Conservation (phyloP, 139 green algal species). For the Ulvella scutata region DNA sequence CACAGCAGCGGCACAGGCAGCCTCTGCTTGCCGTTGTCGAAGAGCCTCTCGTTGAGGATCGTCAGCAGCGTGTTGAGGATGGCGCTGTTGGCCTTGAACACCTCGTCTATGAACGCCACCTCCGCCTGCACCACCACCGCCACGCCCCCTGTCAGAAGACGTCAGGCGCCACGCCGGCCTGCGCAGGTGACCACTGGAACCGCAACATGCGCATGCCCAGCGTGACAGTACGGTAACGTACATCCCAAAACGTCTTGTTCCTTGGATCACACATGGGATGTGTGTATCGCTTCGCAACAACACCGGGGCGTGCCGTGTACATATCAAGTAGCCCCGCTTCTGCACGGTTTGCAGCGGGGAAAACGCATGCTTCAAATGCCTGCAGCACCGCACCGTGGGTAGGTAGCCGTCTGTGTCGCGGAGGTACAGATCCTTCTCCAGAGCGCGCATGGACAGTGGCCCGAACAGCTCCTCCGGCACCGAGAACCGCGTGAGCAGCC, state of each 20-base stretch:
- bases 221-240: too few species aligned
- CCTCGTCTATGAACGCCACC: slow-evolving; percentile 86
- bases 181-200: too few species aligned
- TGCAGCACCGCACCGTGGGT: slow-evolving; percentile 30
- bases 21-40: slow-evolving; percentile 75
- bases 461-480: slow-evolving; percentile 90
- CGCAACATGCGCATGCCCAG: too few species aligned
- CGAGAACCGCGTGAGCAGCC: slow-evolving; percentile 79
- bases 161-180: too few species aligned
- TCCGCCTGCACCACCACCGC: background rate
- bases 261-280: too few species aligned
- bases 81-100: slow-evolving; percentile 81
- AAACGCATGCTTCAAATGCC: background rate
- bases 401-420: slow-evolving; percentile 81
- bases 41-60: slow-evolving; percentile 86
- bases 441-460: slow-evolving; percentile 67
- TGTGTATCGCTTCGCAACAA: too few species aligned
- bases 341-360: background rate
- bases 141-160: too few species aligned
- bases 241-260: too few species aligned
- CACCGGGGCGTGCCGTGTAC: too few species aligned
- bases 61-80: slow-evolving; percentile 92
- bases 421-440: slow-evolving; percentile 85
- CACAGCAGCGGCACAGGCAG: slow-evolving; percentile 41
- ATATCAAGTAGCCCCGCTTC: background rate